phyloP scores from a whole-genome alignment of 164 flowering plant genomes.

The Piper longum region DNA sequence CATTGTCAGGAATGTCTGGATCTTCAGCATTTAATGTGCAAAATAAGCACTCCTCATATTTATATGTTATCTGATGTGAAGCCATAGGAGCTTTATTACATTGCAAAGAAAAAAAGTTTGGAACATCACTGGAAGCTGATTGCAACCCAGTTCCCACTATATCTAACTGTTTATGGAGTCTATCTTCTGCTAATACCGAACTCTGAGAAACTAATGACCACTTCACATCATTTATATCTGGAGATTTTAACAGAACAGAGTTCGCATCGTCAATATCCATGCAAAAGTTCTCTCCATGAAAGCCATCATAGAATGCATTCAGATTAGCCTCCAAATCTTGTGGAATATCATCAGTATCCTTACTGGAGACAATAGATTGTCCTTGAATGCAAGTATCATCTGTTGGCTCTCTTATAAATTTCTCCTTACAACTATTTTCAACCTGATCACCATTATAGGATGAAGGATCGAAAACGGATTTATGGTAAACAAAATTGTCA shows the following conservation, averaged over 20 bases:
- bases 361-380: slow-evolving; percentile 21
- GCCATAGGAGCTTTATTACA: slow-evolving; percentile 12
- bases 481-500: slow-evolving; percentile 25
- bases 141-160: slow-evolving; percentile 6
- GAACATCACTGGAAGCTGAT: slow-evolving; percentile 5
- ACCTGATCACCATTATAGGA: slow-evolving; percentile 18
- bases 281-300: slow-evolving; percentile 24
- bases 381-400: slow-evolving; percentile 19
- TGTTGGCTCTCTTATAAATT: slow-evolving; percentile 10
- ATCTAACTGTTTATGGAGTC: slow-evolving; percentile 11
- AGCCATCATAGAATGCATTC: slow-evolving; percentile 8
- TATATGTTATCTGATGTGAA: slow-evolving; percentile 18
- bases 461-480: slow-evolving; percentile 29
- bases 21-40: slow-evolving; percentile 67
- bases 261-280: slow-evolving; percentile 39
- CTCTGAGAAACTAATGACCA: slow-evolving; percentile 13
- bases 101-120: slow-evolving; percentile 13
- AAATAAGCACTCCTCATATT: slow-evolving; percentile 28
- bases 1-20: slow-evolving; percentile 67
- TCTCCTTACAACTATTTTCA: slow-evolving; percentile 16
- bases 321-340: slow-evolving; percentile 20
- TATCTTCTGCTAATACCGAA: slow-evolving; percentile 7
- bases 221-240: slow-evolving; percentile 22
- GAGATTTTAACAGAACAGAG: slow-evolving; percentile 42
- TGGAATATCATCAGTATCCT: slow-evolving; percentile 17